Evolutionary conservation across 2,329 filamentous ascomycete species (phyloP), one percentile per base, ranked within the genome.

Genomic region (Alternaria hordeiaustralica): DNA sequence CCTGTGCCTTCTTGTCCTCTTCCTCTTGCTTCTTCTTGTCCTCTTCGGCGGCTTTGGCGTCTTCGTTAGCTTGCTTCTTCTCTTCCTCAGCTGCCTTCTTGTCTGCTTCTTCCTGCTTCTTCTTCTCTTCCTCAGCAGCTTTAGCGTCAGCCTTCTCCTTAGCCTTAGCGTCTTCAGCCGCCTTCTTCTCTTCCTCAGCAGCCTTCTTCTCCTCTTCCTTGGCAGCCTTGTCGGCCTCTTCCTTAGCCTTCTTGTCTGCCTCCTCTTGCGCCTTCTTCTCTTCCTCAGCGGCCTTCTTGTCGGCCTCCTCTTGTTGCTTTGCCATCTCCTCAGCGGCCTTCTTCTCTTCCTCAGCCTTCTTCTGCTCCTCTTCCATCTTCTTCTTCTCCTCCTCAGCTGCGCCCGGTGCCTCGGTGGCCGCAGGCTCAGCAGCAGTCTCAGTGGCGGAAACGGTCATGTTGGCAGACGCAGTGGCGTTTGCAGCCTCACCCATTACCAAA

Each of bases 401-500:
- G 18, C 10, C 43, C 21, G 54, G 54, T 30, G 43, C 18, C 30
- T 45, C 54, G 6, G 44, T 30, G 10, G 44, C 44, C 8, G 26
- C 25, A 33, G 41, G 21, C 28, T 47, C 58, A 28, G 43, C 26
- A 21, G 43, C 28, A 23, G 46, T 50, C 20, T 46, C 51, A 6
- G 41, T 45, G 18, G 45, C n/a, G 4, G 26, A 20, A 53, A 55
- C 41, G 3, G 45, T 20, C 25, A 21, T n/a, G 23, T 41, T 55
- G 13, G 28, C 51, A 36, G 56, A 33, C 3, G 60, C 44, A 15
- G 59, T 47, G 7, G 41, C 23, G 18, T 55, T 6, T 2, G 46
- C 60, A 43, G 60, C 63, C 25, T 60, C 56, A 5, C 44, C 60
- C 54, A 58, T 57, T n/a, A 64, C 41, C 18, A 66, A 15, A 20